Evolutionary conservation across 2,329 filamentous ascomycete genomes (phyloP).

Genomic region (Fusarium nygamai): DNA sequence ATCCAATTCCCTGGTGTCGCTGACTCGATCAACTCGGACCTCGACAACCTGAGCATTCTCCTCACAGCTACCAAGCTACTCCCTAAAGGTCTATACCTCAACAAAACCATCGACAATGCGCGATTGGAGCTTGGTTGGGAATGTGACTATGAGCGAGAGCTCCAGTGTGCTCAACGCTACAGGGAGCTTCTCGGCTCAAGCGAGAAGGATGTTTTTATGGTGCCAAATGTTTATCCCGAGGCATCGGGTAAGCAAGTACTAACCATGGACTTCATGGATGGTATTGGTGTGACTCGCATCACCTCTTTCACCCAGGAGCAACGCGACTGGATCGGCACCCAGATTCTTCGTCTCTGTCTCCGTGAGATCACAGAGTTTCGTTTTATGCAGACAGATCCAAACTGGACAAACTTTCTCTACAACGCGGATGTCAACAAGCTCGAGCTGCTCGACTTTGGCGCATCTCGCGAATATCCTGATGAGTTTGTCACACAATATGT

Average conservation of each 20-base stretch:
- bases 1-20: constrained; percentile 97
- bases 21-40: constrained; percentile 93
- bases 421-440: constrained; percentile 77
- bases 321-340: constrained; percentile 94
- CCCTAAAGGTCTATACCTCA: constrained; percentile 90
- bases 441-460: constrained; percentile 95
- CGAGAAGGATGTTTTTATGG: constrained; percentile 77
- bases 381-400: constrained; percentile 99
- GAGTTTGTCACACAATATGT: constrained; percentile 85
- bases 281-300: constrained; percentile 85
- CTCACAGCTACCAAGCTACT: constrained; percentile 90
- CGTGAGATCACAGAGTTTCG: constrained; percentile 93
- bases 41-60: constrained; percentile 91
- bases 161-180: constrained; percentile 81
- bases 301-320: constrained; percentile 81
- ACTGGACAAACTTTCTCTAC: constrained; percentile 99
- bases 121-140: constrained; percentile 94
- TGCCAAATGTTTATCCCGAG: constrained; percentile 80
- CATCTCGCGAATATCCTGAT: constrained; percentile 84
- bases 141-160: constrained; percentile 93
- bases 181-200: constrained; percentile 68
- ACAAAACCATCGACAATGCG: constrained; percentile 97
- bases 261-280: constrained; percentile 92
- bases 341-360: constrained; percentile 90
- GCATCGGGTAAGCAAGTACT: constrained; percentile 88